These are phyloP conservation scores for Helicocarpus griseus DNA, from an alignment of 2,329 filamentous ascomycete species.

Conservation along the genomic window DNA sequence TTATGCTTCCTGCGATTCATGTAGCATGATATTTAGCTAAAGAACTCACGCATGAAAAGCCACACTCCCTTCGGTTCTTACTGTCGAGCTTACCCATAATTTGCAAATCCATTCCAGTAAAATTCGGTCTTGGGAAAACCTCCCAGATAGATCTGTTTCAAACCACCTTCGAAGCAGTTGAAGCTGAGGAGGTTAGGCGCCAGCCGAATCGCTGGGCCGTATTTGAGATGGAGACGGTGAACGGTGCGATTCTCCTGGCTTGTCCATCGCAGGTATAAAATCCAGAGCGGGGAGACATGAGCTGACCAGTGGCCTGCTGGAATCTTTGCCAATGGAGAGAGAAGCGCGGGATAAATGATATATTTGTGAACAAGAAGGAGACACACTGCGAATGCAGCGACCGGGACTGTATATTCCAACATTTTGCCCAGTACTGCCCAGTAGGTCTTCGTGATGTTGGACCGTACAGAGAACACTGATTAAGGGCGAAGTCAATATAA, in stretches of 20 bases:
- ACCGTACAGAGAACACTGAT: too few species aligned
- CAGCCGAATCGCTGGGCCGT: conserved; percentile 51
- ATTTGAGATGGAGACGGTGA: conserved; percentile 42
- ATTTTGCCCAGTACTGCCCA: background rate
- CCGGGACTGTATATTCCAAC: background rate
- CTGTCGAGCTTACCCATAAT: conserved; percentile 46
- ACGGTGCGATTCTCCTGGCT: conserved; percentile 46
- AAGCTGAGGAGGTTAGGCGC: conserved; percentile 56
- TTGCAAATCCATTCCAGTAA: conserved; percentile 56
- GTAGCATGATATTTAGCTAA: background rate
- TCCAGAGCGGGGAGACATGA: conserved; percentile 53
- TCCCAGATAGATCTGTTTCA: conserved; percentile 53
- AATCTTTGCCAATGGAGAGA: conserved; percentile 52
- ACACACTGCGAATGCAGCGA: background rate
- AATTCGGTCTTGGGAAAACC: conserved; percentile 60
- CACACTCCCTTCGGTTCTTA: too few species aligned
- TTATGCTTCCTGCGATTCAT: conserved; percentile 31
- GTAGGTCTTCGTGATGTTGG: too few species aligned
- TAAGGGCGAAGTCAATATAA: background rate
- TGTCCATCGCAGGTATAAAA: conserved; percentile 46
- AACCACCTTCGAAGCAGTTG: conserved; percentile 47
- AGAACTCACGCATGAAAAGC: too few species aligned
- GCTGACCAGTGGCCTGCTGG: conserved; percentile 56
- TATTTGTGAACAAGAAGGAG: conserved; percentile 16
- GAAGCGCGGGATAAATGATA: conserved; percentile 23